Percentiles rank a stretch among this genome's conserved stretches.
Conservation (phyloP, 495 filamentous ascomycete species). For the Jackrogersella minutella region DNA sequence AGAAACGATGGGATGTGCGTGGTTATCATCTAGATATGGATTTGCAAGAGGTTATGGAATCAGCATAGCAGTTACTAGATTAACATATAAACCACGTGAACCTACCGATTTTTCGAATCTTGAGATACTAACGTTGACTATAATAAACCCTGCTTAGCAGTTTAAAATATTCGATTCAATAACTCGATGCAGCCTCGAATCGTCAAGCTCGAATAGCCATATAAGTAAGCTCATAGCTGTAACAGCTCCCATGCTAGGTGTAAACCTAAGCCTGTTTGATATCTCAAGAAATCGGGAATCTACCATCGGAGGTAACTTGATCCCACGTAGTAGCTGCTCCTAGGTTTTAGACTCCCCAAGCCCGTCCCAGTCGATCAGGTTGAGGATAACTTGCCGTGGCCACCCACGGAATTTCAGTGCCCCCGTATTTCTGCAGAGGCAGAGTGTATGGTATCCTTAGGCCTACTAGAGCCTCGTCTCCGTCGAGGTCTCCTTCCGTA, state of each 20-base stretch:
- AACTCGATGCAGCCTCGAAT: no score
- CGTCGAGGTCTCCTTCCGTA: background rate
- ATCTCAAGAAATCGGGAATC: no score
- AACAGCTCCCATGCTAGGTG: no score
- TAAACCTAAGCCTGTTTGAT: no score
- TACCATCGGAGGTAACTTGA: background rate
- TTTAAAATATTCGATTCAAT: no score
- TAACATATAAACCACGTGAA: conserved; percentile 24
- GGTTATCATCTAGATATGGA: conserved; percentile 5
- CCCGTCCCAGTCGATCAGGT: conserved; percentile 72
- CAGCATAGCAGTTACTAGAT: conserved; percentile 7
- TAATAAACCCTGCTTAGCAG: background rate
- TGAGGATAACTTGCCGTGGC: conserved; percentile 67
- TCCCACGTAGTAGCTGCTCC: background rate
- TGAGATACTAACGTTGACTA: background rate
- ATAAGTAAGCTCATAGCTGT: no score
- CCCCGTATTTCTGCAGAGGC: conserved; percentile 71
- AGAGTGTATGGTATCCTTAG: conserved; percentile 86
- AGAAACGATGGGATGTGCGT: background rate
- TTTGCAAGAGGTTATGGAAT: background rate
- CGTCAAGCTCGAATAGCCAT: no score
- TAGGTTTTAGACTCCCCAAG: conserved; percentile 33
- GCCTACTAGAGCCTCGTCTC: conserved; percentile 58
- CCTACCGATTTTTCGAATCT: background rate
- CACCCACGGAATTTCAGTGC: conserved; percentile 78